Evolutionary conservation across 164 flowering plant genomes (phyloP), one percentile per base, ranked within the genome.

Genomic region (Warburgia ugandensis): DNA sequence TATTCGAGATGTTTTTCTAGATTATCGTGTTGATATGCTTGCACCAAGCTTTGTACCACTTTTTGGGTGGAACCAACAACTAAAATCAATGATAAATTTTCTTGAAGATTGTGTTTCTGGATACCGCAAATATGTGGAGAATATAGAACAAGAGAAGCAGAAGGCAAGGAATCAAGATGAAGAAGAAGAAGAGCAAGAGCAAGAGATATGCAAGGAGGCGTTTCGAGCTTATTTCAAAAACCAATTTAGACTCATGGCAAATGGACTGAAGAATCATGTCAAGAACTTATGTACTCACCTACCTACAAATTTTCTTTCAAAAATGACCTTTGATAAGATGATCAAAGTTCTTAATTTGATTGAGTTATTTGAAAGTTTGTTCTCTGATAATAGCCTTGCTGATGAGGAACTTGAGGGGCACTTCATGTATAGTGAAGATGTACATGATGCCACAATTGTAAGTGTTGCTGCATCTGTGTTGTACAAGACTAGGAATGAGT

Each of bases 1-100:
- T 7, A 59, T 80, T 42, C 60, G 68, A 55, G 83, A 79, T 0
- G 66, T 84, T 30, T 84, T 52, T 68, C 50, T 83, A 51, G 82
- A 83, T 48, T 30, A 71, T 65, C 94, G 62, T 1, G 41, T 51
- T 1, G 33, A 71, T 13, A 68, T 53, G 45, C 77, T 89, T 40
- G 16, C 22, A 0, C 65, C 71, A 37, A 77, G 77, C 58, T 73
- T 80, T 55, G 76, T 46, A 0, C 69, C 73, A 5, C 5, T 56
- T 13, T 65, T 77, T 35, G 81, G 84, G 47, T 85, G 89, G 86
- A 42, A 28, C 22, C 29, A 59, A 26, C 60, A 68, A 21, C 61
- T 80, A 19, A 41, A 40, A 4, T 65, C 74, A 7, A 66, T 72
- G 73, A 68, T 73, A 14, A 62, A 66, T 42, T 68, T 83, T 54